phyloP scores from a whole-genome alignment of 257 asterid genomes.

The Coffea eugenioides region DNA sequence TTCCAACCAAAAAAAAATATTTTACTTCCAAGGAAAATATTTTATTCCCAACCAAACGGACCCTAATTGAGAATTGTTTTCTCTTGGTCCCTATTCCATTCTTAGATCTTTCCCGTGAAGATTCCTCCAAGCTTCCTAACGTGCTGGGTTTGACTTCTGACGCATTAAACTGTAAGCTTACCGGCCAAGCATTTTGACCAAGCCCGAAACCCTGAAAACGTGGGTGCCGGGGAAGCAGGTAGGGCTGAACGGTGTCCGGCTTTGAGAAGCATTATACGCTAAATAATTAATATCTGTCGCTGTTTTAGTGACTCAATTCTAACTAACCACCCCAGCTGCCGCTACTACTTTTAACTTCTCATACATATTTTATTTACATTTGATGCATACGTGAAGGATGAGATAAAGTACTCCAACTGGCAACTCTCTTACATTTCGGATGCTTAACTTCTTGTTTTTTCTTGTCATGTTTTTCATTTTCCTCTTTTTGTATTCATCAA shows the following conservation, averaged over 20 bases:
- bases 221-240: background rate
- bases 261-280: background rate
- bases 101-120: background rate
- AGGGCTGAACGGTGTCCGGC: background rate
- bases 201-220: background rate
- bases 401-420: background rate
- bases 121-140: background rate
- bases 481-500: too few relatives aligned
- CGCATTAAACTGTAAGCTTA: background rate
- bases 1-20: too few relatives aligned
- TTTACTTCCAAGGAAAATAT: too few relatives aligned
- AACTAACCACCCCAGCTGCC: background rate
- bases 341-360: background rate
- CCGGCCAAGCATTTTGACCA: constrained; percentile 3
- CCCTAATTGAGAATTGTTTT: too few relatives aligned
- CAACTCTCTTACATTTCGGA: background rate
- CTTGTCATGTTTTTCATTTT: too few relatives aligned
- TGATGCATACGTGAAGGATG: background rate
- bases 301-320: background rate
- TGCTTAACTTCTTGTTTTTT: background rate
- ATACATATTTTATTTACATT: background rate
- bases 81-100: background rate
- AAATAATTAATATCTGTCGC: background rate
- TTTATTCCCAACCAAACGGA: too few relatives aligned
- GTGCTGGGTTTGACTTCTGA: background rate